phyloP scores from a whole-genome alignment of 2,329 filamentous ascomycete species.

The Phoma sp. region DNA sequence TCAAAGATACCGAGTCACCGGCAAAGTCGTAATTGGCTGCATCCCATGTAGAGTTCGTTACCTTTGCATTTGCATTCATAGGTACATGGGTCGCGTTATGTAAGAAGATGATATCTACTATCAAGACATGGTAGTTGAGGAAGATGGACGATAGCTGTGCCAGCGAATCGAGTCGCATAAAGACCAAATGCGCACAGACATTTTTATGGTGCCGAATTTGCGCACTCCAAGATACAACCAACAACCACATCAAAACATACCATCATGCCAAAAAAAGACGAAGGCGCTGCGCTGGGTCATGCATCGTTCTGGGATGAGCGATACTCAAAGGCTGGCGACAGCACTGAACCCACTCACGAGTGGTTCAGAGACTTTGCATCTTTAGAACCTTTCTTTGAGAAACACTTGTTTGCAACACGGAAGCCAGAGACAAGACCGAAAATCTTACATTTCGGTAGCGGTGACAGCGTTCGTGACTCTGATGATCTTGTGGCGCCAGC shows the following conservation, averaged over 20 bases:
- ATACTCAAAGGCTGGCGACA: slow-evolving; percentile 49
- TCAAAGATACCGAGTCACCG: slow-evolving; percentile 7
- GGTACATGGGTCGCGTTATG: no score
- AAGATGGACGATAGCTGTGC: neutral
- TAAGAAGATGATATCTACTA: no score
- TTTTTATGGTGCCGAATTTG: slow-evolving; percentile 3
- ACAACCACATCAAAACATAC: neutral
- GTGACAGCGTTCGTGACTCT: neutral
- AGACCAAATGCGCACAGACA: slow-evolving; percentile 1
- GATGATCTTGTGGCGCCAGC: neutral
- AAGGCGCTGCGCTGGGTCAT: slow-evolving; percentile 16
- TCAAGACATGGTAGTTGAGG: no score
- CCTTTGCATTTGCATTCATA: no score
- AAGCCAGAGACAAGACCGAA: neutral
- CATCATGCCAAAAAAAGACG: slow-evolving; percentile 15
- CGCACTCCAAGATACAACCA: neutral
- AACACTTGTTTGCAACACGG: neutral
- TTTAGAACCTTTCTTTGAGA: neutral
- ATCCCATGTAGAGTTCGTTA: neutral
- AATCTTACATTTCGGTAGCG: neutral
- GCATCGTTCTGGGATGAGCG: slow-evolving; percentile 58
- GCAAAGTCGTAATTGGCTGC: neutral
- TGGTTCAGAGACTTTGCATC: neutral
- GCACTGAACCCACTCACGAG: slow-evolving; percentile 55
- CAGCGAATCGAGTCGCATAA: neutral